Base-by-base conservation (phyloP, 2,329 filamentous ascomycete species). In the Epichloe baconii region DNA sequence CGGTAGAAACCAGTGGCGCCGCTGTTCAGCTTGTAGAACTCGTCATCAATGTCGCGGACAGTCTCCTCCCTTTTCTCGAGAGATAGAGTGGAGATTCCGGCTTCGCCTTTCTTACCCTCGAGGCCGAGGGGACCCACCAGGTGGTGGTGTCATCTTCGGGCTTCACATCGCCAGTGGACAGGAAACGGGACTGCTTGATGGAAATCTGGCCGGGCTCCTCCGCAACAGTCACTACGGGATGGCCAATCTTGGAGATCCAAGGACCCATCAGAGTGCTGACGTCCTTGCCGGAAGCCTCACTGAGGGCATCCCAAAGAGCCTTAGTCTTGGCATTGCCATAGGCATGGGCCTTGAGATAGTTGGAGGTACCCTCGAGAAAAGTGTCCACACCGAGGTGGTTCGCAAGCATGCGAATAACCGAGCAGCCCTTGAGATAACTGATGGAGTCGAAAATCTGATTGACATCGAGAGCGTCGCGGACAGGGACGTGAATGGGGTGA, bases 401-500 rank as follows among this genome's bases (percentile, higher is more conserved):
- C 59, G 88, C 91, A 60, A 98, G 71, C 93, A 98, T 98, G 63
- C 93, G 86, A 63, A 98, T 93, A 53, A 93, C 87, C 2, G 91
- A 95, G 71, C 88, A 95, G 37, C 93, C 93, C 73, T 98, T 97
- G 55, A 94, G 76, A 65, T 97, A 98, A 69, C 87, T 94, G 69
- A 98, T 97, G 65, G 85, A 80, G 66, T 98, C 93, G 63, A 98
- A 98, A 57, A 97, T 95, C 68, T 98, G 93, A 67, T 97, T 94
- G 57, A 97, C 88, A 60, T 97, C 93, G 11, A 97, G 79, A 34
- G 90, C 93, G 65, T 96, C 90, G 59, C 83, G 83, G 34, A 98
- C 93, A 0, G 89, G 87, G 6, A 98, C 93, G 67, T 98, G 91
- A 58, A 98, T 96, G 8, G 93, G 87, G 67, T 98, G 93, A 47